Evolutionary conservation across 1,284 basidiomycete species (phyloP).

Genomic region (Inonotus obliquus): DNA sequence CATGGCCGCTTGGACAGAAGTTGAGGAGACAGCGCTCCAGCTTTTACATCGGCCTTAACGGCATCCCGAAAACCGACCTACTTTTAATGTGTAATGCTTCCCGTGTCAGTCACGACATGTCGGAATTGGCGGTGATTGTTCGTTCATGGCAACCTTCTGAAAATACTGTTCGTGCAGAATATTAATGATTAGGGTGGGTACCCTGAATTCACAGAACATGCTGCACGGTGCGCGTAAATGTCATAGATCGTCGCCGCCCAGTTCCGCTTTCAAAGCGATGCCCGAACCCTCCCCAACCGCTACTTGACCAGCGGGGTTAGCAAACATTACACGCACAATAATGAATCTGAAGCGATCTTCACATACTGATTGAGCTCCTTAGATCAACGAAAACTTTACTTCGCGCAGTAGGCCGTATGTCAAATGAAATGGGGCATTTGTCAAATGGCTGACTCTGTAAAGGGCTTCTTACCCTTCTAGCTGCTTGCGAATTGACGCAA

Average conservation of each 20-base stretch:
- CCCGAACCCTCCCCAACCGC: not conserved
- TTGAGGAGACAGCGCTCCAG: constrained; percentile 15
- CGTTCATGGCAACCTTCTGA: not conserved
- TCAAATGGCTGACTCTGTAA: too few relatives aligned
- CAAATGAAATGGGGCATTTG: too few relatives aligned
- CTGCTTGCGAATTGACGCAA: too few relatives aligned
- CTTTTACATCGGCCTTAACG: not conserved
- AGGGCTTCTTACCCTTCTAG: too few relatives aligned
- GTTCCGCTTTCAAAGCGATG: not conserved
- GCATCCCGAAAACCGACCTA: not conserved
- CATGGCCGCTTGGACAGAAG: constrained; percentile 34
- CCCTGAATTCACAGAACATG: not conserved
- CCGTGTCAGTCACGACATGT: not conserved
- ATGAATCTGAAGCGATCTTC: too few relatives aligned
- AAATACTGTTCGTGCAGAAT: constrained; percentile 11
- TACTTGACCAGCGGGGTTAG: not conserved
- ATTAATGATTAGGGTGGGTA: not conserved
- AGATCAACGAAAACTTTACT: too few relatives aligned
- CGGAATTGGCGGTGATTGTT: constrained; percentile 5
- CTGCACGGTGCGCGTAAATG: not conserved
- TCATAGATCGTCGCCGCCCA: not conserved
- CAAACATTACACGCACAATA: too few relatives aligned
- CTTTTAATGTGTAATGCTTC: not conserved
- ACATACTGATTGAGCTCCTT: too few relatives aligned
- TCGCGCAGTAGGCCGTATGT: too few relatives aligned